Conservation (phyloP, 805 yeast genomes). For the Lipomyces yamanashiensis region DNA sequence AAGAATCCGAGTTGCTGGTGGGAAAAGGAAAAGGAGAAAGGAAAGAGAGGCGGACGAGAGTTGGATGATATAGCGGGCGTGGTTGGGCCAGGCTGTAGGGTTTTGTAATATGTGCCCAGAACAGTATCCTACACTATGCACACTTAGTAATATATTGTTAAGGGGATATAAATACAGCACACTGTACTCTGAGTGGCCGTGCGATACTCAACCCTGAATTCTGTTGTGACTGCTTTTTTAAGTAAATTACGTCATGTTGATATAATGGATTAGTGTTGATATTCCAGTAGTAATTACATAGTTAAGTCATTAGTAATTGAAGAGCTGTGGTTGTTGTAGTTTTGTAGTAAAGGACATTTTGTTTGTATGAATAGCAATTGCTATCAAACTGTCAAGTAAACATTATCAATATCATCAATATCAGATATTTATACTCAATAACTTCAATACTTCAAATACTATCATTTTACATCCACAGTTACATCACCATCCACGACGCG, state of each 20-base stretch:
- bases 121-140: not conserved
- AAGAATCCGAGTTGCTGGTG: constrained; percentile 23
- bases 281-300: not conserved
- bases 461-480: no score
- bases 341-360: no score
- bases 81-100: constrained; percentile 7
- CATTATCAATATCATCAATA: no score
- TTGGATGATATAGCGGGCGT: not conserved
- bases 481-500: constrained; percentile 38
- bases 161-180: no score
- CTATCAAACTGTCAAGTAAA: no score
- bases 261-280: not conserved
- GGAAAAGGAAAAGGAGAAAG: constrained; percentile 13
- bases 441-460: not conserved
- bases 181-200: no score
- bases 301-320: no score
- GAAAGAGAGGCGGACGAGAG: constrained; percentile 14
- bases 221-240: not conserved
- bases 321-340: no score
- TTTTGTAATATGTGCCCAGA: not conserved
- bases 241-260: not conserved
- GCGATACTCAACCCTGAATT: no score
- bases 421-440: not conserved
- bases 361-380: no score
- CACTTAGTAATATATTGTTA: not conserved